Percentiles rank a stretch among this genome's conserved stretches.
phyloP scores from a whole-genome alignment of 2,329 filamentous ascomycete species.

The Colletotrichum musicola region DNA sequence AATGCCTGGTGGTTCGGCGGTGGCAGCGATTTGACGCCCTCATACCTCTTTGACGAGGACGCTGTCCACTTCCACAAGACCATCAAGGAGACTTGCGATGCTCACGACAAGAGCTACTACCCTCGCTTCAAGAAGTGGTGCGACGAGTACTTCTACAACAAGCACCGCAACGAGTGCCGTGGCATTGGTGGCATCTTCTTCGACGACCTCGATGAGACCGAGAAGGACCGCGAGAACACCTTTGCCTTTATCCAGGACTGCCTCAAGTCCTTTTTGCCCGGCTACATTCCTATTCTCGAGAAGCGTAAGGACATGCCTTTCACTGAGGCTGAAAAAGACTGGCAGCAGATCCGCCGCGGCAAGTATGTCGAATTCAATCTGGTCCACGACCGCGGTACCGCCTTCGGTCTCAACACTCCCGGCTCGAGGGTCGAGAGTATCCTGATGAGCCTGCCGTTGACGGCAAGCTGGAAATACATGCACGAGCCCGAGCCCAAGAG shows the following conservation, averaged over 20 bases:
- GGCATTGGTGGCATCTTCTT: slow-evolving; percentile 98
- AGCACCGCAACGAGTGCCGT: slow-evolving; percentile 87
- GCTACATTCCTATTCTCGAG: slow-evolving; percentile 90
- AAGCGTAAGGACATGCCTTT: slow-evolving; percentile 93
- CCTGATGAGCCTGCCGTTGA: slow-evolving; percentile 94
- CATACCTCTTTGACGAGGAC: slow-evolving; percentile 96
- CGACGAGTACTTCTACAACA: slow-evolving; percentile 96
- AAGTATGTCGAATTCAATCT: slow-evolving; percentile 99
- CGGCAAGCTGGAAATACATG: slow-evolving; percentile 97
- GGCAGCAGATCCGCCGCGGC: slow-evolving; percentile 96
- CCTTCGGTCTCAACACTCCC: slow-evolving; percentile 93
- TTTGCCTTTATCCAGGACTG: slow-evolving; percentile 92
- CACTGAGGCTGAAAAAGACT: slow-evolving; percentile 87
- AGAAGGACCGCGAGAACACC: slow-evolving; percentile 88
- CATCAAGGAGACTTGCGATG: slow-evolving; percentile 92
- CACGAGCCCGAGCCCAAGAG: slow-evolving; percentile 82
- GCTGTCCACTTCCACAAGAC: slow-evolving; percentile 96
- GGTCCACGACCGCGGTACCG: slow-evolving; percentile 94
- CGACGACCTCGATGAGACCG: slow-evolving; percentile 90
- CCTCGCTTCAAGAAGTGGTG: slow-evolving; percentile 98
- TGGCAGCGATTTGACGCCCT: slow-evolving; percentile 92
- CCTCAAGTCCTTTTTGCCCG: slow-evolving; percentile 87
- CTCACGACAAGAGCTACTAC: slow-evolving; percentile 93
- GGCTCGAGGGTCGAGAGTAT: slow-evolving; percentile 95
- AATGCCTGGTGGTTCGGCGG: slow-evolving; percentile 99